phyloP scores from a whole-genome alignment of 2,329 filamentous ascomycete genomes.

The Penicillium brasilianum region DNA sequence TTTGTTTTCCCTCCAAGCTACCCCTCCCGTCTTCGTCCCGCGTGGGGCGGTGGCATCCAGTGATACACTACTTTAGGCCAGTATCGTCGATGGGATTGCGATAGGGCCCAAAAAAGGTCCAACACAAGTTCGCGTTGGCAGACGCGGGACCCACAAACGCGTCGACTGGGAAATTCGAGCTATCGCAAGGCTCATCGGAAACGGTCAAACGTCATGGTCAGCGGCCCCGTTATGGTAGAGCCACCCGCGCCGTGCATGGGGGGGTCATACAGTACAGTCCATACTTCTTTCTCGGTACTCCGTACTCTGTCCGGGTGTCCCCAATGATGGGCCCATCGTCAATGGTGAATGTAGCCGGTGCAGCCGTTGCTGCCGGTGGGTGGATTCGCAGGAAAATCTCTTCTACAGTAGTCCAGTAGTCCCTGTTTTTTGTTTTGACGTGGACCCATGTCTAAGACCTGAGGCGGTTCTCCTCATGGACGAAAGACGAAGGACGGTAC shows the following conservation, averaged over 20 bases:
- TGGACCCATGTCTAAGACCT: slow-evolving; percentile 27
- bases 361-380: slow-evolving; percentile 3
- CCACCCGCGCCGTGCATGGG: slow-evolving; percentile 21
- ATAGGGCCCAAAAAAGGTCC: background rate
- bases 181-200: slow-evolving; percentile 14
- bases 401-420: too few species aligned
- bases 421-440: slow-evolving; percentile 12
- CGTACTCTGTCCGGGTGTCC: background rate
- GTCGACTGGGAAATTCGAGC: slow-evolving; percentile 16
- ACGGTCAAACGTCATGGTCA: slow-evolving; percentile 20
- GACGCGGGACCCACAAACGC: slow-evolving; percentile 29
- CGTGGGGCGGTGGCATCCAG: slow-evolving; percentile 25
- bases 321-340: background rate
- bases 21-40: slow-evolving; percentile 16
- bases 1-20: slow-evolving; percentile 16
- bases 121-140: slow-evolving; percentile 24
- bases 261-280: slow-evolving; percentile 3
- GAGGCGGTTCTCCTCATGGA: background rate
- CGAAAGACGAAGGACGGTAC: background rate
- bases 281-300: too few species aligned
- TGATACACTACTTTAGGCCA: background rate
- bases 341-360: slow-evolving; percentile 16
- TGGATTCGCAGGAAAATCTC: background rate
- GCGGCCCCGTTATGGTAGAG: slow-evolving; percentile 15
- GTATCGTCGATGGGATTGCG: background rate